Evolutionary conservation across 2,329 filamentous ascomycete species (phyloP), one percentile per base, ranked within the genome.

Genomic region (Trichocomaceae sp.): DNA sequence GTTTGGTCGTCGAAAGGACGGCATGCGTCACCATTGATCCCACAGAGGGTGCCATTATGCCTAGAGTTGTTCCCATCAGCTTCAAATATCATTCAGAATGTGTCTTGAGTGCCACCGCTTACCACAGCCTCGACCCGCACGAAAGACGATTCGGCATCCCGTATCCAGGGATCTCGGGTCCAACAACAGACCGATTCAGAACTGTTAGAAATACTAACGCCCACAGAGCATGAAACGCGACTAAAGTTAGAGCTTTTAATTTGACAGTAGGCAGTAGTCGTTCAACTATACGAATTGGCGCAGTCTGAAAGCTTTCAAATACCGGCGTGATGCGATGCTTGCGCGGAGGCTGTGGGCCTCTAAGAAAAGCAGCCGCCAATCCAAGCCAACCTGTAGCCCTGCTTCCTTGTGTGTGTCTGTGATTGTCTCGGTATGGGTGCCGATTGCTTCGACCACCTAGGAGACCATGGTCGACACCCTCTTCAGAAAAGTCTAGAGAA

Each of bases 11-110:
- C 72, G 61, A 83, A 83, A 0, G 81, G 81, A 17, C 78, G 77
- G 62, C 81, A 84, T 9, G 72, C 66, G 57, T 82, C 75, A 0
- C 80, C 81, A 63, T 83, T 77, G 2, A 83, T 59, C 2, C 80
- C 81, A 60, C 81, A 84, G n/a, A 66, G 60, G 0, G 69, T 71
- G 6, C 72, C 61, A 62, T 71, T 70, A 8, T 57, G 54, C 69
- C 69, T 66, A 39, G 6, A 52, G 1, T 15, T 46, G 31, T 35
- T 13, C 50, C 17, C 19, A 19, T 56, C 17, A 49, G 47, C n/a
- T 35, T 31, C 6, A 1, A 41, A 26, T 12, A 15, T 31, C 15
- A 13, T 33, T 35, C 12, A 26, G 29, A 39, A 39, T 8, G n/a
- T 37, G n/a, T 15, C 15, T 39, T 37, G 10, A 19, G 13, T 7